Evolutionary conservation across 441 rosid species (phyloP).

Genomic region (Metrosideros polymorpha): DNA sequence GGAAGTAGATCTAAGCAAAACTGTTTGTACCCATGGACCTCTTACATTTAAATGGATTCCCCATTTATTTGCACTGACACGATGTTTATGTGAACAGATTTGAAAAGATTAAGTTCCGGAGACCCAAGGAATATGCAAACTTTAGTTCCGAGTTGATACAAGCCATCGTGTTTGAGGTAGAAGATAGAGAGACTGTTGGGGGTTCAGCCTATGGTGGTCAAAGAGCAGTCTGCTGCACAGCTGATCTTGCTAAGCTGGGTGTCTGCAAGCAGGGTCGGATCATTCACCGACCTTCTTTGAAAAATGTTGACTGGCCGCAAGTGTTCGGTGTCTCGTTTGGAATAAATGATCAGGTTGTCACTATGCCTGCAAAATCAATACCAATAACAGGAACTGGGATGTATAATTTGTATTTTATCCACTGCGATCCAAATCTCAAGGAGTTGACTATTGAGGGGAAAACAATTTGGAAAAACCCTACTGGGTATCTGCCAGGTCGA

Average conservation of each 20-base stretch:
- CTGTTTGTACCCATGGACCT: background rate
- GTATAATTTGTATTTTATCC: constrained; percentile 93
- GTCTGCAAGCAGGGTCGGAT: constrained; percentile 70
- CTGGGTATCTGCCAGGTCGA: constrained; percentile 85
- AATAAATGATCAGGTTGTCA: constrained; percentile 33
- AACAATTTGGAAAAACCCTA: constrained; percentile 89
- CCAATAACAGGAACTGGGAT: constrained; percentile 78
- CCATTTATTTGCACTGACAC: background rate
- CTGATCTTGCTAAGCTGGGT: constrained; percentile 85
- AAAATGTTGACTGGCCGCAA: constrained; percentile 68
- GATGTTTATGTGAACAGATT: constrained; percentile 34
- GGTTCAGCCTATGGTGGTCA: constrained; percentile 99
- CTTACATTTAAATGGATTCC: background rate
- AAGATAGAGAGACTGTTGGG: constrained; percentile 79
- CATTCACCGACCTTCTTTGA: constrained; percentile 65
- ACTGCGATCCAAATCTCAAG: constrained; percentile 67
- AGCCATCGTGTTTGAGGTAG: constrained; percentile 76
- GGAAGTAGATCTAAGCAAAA: background rate
- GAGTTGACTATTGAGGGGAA: constrained; percentile 71
- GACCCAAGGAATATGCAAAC: constrained; percentile 40
- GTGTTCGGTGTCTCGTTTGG: constrained; percentile 52
- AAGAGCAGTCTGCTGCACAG: constrained; percentile 90
- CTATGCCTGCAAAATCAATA: constrained; percentile 42
- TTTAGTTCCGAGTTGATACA: constrained; percentile 49
- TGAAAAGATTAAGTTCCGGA: constrained; percentile 63